A percentile compares a stretch with the other conserved stretches of the same genome.
Evolutionary conservation across 148 eudicot genomes (phyloP).

Genomic region (Chenopodium formosanum): DNA sequence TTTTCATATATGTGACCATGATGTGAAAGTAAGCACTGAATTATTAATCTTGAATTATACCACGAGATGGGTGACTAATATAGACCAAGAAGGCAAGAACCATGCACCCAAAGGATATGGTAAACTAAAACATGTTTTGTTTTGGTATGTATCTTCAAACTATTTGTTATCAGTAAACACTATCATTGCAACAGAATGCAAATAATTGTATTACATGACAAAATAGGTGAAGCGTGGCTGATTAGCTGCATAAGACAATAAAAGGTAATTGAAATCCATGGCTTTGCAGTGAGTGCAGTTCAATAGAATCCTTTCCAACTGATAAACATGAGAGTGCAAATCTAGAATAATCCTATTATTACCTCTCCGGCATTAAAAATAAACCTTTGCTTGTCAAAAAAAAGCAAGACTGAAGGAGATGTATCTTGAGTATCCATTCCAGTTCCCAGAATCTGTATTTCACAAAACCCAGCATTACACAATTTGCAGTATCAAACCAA

Average conservation of each 20-base stretch:
- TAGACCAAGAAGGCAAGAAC: background rate
- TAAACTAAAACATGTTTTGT: too few relatives aligned
- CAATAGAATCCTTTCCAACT: background rate
- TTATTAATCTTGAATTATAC: background rate
- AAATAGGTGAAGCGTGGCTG: background rate
- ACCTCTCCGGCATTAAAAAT: slow-evolving; percentile 99
- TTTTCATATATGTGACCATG: background rate
- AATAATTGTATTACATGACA: background rate
- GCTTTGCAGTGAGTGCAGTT: background rate
- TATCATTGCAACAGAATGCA: background rate
- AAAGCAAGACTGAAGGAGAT: slow-evolving; percentile 80
- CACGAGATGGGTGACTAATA: background rate
- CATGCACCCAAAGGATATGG: background rate
- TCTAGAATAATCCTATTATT: slow-evolving; percentile 8
- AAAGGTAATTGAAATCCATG: slow-evolving; percentile 11
- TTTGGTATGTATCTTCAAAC: background rate
- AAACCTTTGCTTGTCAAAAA: slow-evolving; percentile 88
- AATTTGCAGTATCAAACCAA: background rate
- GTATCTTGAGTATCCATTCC: slow-evolving; percentile 99
- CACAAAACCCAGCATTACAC: slow-evolving; percentile 8
- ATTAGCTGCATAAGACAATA: background rate
- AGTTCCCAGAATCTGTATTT: slow-evolving; percentile 74
- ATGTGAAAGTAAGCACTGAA: background rate
- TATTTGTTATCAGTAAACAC: background rate
- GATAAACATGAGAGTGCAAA: background rate